phyloP scores from a whole-genome alignment of 352 stramenopile genomes.

The Elongisporangium undulatum region DNA sequence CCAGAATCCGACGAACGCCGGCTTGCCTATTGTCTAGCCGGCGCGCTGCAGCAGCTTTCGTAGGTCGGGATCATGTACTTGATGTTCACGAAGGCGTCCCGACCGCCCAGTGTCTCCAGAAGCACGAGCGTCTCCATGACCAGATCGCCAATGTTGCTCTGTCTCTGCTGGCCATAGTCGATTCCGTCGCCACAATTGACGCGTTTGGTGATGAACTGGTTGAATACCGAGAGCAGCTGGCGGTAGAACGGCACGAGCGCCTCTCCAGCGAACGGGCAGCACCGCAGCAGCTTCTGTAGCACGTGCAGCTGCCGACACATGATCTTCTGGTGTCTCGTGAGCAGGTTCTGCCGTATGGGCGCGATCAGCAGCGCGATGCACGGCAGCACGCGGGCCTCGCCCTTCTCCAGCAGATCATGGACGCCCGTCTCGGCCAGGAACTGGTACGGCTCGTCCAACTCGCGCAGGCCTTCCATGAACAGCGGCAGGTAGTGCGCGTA shows the following conservation, averaged over 20 bases:
- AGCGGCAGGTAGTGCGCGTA: slow-evolving; percentile 88
- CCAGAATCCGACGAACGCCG: too few species aligned
- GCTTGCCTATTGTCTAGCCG: background rate
- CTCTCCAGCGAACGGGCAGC: slow-evolving; percentile 76
- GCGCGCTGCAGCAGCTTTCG: slow-evolving; percentile 76
- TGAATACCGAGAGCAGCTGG: slow-evolving; percentile 90
- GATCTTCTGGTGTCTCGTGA: slow-evolving; percentile 70
- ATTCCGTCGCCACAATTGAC: slow-evolving; percentile 93
- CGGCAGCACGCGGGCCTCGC: slow-evolving; percentile 52
- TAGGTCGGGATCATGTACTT: slow-evolving; percentile 98
- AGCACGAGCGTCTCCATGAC: slow-evolving; percentile 88
- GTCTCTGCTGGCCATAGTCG: slow-evolving; percentile 88
- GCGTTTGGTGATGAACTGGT: slow-evolving; percentile 88
- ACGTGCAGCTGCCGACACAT: slow-evolving; percentile 79
- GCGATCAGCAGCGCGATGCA: slow-evolving; percentile 46
- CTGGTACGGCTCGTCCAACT: slow-evolving; percentile 79
- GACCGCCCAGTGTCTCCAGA: slow-evolving; percentile 81
- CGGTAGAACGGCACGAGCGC: slow-evolving; percentile 92
- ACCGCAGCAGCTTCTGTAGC: slow-evolving; percentile 62
- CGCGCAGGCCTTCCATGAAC: slow-evolving; percentile 92
- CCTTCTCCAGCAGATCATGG: slow-evolving; percentile 80
- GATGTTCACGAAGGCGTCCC: slow-evolving; percentile 92
- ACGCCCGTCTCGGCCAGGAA: slow-evolving; percentile 79
- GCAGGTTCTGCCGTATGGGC: slow-evolving; percentile 86
- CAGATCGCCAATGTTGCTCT: slow-evolving; percentile 86